A percentile compares a stretch with the other conserved stretches of the same genome.
phyloP scores from a whole-genome alignment of 352 stramenopile genomes.

The Globisporangium uncinulatum region DNA sequence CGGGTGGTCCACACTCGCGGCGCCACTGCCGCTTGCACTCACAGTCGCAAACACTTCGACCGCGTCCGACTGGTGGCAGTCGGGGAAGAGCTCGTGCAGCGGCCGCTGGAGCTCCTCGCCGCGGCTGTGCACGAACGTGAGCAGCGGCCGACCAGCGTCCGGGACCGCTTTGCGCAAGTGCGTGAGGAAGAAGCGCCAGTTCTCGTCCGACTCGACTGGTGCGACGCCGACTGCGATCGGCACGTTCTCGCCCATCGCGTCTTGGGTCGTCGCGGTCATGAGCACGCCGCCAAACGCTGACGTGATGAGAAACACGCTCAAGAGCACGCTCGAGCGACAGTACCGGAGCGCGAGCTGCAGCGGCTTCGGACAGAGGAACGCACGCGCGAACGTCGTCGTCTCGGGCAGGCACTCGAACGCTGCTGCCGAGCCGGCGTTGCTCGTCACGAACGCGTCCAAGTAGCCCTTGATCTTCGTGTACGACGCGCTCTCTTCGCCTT shows the following conservation, averaged over 20 bases:
- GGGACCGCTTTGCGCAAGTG: constrained; percentile 52
- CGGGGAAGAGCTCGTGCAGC: constrained; percentile 39
- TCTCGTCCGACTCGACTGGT: constrained; percentile 39
- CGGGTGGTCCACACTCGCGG: constrained; percentile 17
- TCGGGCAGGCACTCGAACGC: constrained; percentile 53
- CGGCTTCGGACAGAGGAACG: constrained; percentile 65
- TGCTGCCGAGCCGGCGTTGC: constrained; percentile 48
- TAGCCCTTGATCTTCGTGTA: constrained; percentile 68
- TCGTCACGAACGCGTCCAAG: constrained; percentile 48
- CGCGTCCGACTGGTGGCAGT: constrained; percentile 46
- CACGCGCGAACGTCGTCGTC: constrained; percentile 45
- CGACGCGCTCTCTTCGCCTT: constrained; percentile 56
- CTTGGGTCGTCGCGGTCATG: constrained; percentile 62
- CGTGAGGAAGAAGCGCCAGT: constrained; percentile 67
- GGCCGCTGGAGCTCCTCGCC: constrained; percentile 43
- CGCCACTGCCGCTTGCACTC: constrained; percentile 7
- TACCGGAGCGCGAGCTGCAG: constrained; percentile 45
- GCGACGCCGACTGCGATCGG: constrained; percentile 58
- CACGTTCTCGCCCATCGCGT: constrained; percentile 73
- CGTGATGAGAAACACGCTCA: constrained; percentile 68
- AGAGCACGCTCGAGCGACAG: constrained; percentile 51
- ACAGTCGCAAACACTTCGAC: constrained; percentile 47
- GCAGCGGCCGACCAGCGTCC: constrained; percentile 38
- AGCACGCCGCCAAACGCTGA: constrained; percentile 63
- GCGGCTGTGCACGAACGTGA: constrained; percentile 65